These are phyloP conservation scores for Coffea humblotiana DNA, from an alignment of 305 asterid species.

Conservation along the genomic window DNA sequence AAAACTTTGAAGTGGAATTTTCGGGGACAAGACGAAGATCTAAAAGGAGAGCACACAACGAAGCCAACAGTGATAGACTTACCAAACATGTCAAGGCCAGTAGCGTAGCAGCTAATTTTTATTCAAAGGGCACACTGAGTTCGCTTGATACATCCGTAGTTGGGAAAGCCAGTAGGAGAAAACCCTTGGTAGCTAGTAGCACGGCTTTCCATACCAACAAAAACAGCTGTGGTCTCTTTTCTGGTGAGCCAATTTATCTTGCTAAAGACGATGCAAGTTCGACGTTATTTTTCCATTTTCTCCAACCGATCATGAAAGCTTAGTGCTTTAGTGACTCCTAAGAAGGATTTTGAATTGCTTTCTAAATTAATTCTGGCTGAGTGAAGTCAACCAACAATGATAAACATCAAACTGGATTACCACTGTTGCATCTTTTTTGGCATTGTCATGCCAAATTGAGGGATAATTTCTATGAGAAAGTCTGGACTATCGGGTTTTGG, in stretches of 20 bases:
- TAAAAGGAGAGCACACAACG: slow-evolving; percentile 46
- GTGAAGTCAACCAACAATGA: too few species aligned
- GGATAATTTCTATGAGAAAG: not conserved
- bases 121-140: slow-evolving; percentile 19
- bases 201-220: slow-evolving; percentile 12
- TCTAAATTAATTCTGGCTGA: not conserved
- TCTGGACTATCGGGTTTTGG: not conserved
- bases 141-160: slow-evolving; percentile 25
- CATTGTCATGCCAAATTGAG: too few species aligned
- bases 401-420: not conserved
- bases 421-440: not conserved
- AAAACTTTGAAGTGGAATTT: slow-evolving; percentile 53
- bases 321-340: too few species aligned
- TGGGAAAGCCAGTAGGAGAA: slow-evolving; percentile 30
- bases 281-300: not conserved
- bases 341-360: not conserved
- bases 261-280: not conserved
- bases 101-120: slow-evolving; percentile 8
- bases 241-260: slow-evolving; percentile 25
- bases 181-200: slow-evolving; percentile 11
- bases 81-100: slow-evolving; percentile 9
- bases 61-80: slow-evolving; percentile 31
- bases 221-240: slow-evolving; percentile 15
- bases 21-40: slow-evolving; percentile 70
- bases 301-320: not conserved